These are phyloP conservation scores for Paxillus involutus DNA, from an alignment of 768 basidiomycete genomes.

Conservation along the genomic window DNA sequence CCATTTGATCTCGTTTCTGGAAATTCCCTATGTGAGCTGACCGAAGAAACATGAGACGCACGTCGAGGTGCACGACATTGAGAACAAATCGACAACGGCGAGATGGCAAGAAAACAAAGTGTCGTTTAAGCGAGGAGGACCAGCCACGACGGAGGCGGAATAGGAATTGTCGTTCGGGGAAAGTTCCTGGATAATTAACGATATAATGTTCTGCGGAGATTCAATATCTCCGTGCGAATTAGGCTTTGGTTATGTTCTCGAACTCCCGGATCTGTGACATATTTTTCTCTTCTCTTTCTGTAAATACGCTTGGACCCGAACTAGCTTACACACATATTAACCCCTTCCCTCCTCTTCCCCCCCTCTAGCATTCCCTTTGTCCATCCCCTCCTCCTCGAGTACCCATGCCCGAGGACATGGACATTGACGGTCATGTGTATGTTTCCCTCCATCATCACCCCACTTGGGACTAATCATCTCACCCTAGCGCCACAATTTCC, in stretches of 20 bases:
- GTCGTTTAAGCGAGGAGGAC: too few relatives aligned
- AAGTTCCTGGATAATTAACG: constrained; percentile 33
- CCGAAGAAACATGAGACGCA: constrained; percentile 18
- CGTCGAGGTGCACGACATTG: background rate
- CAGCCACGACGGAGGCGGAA: constrained; percentile 17
- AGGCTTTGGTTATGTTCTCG: constrained; percentile 38
- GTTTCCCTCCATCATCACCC: constrained; percentile 3
- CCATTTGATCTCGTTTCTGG: constrained; percentile 34
- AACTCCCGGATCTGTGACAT: constrained; percentile 41
- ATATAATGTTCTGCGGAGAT: constrained; percentile 31
- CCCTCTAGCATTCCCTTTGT: constrained; percentile 10
- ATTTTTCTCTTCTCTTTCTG: constrained; percentile 38
- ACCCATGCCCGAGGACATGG: constrained; percentile 19
- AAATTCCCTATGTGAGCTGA: constrained; percentile 21
- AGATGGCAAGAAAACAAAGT: background rate
- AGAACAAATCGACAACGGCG: too few relatives aligned
- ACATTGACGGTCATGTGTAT: constrained; percentile 18
- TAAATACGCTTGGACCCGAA: constrained; percentile 39
- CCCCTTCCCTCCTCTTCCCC: constrained; percentile 20
- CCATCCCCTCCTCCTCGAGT: background rate
- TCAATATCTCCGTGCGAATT: constrained; percentile 34
- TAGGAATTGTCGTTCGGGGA: constrained; percentile 23
- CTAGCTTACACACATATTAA: constrained; percentile 36
- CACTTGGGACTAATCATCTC: constrained; percentile 8
- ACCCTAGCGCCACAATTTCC: constrained; percentile 11